Percentiles rank a stretch among this genome's conserved stretches.
Conservation (phyloP, 495 filamentous ascomycete genomes). For the Annulohypoxylon nitens region DNA sequence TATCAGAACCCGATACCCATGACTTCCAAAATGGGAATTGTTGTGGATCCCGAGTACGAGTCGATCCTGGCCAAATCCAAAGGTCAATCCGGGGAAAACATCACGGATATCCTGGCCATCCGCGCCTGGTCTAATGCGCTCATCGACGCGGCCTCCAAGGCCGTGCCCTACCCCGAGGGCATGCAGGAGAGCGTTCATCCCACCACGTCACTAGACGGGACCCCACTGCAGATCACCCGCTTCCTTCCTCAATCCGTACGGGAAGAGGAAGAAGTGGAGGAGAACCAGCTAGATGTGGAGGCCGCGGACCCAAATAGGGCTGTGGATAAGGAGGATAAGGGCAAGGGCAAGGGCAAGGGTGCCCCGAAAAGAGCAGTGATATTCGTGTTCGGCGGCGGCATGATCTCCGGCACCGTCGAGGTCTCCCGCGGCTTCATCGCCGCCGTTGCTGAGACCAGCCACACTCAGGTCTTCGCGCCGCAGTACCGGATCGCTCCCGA, state of each 20-base stretch:
- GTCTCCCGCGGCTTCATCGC: constrained; percentile 37
- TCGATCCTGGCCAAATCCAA: background rate
- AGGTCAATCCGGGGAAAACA: background rate
- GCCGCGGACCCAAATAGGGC: background rate
- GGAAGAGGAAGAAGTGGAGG: background rate
- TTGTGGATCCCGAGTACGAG: constrained; percentile 17
- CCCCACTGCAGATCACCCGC: constrained; percentile 37
- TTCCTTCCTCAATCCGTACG: constrained; percentile 35
- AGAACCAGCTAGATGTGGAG: background rate
- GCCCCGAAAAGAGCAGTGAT: constrained; percentile 49
- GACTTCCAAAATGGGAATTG: background rate
- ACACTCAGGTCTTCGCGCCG: constrained; percentile 51
- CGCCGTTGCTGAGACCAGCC: constrained; percentile 39
- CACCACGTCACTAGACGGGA: constrained; percentile 42
- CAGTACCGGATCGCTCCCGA: constrained; percentile 61
- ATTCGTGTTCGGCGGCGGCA: constrained; percentile 58
- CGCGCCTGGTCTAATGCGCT: background rate
- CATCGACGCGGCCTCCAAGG: background rate
- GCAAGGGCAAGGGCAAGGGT: background rate
- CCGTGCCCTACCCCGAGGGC: constrained; percentile 19
- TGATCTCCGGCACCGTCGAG: constrained; percentile 50
- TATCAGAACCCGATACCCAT: background rate
- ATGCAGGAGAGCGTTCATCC: constrained; percentile 41
- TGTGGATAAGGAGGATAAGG: background rate
- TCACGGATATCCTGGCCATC: constrained; percentile 1